These are phyloP conservation scores for Hyaloscypha finlandica DNA, from an alignment of 495 filamentous ascomycete genomes.

Conservation along the genomic window DNA sequence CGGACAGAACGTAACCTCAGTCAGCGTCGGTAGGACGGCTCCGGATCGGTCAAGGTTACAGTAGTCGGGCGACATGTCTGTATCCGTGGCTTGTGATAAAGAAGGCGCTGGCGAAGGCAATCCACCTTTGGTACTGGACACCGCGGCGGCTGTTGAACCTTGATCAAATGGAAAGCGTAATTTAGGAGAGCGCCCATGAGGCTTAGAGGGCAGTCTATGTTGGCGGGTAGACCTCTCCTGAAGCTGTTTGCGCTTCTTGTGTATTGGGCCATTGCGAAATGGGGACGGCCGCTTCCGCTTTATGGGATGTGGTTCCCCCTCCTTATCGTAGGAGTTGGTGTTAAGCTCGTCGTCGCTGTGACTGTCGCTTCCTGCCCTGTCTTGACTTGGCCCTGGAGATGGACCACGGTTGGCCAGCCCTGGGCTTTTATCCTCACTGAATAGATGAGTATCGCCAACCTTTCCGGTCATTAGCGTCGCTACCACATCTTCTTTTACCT, in stretches of 20 bases:
- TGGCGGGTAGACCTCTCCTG: slow-evolving; percentile 16
- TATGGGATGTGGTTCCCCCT: slow-evolving; percentile 21
- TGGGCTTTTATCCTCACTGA: no score
- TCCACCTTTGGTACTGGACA: slow-evolving; percentile 1
- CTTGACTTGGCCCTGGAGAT: slow-evolving; percentile 17
- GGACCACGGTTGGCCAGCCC: not conserved
- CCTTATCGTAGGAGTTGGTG: slow-evolving; percentile 1
- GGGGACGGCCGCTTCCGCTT: slow-evolving; percentile 22
- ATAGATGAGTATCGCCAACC: no score
- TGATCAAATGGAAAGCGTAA: no score
- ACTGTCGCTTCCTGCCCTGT: slow-evolving; percentile 11
- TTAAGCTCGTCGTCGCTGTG: slow-evolving; percentile 22
- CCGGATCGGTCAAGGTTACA: slow-evolving; percentile 12
- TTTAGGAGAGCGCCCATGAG: slow-evolving; percentile 4
- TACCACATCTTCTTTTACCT: no score
- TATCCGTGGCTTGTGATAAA: not conserved
- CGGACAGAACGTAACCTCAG: slow-evolving; percentile 21
- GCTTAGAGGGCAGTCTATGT: slow-evolving; percentile 7
- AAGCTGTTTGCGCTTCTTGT: slow-evolving; percentile 21
- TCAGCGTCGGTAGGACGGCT: slow-evolving; percentile 28
- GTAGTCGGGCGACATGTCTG: slow-evolving; percentile 15
- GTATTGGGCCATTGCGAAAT: slow-evolving; percentile 18
- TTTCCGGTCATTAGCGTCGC: no score
- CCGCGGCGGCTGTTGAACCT: not conserved
- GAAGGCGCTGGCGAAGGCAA: slow-evolving; percentile 1